Conservation (phyloP, 768 basidiomycete genomes). For the Lyophyllum semitale region DNA sequence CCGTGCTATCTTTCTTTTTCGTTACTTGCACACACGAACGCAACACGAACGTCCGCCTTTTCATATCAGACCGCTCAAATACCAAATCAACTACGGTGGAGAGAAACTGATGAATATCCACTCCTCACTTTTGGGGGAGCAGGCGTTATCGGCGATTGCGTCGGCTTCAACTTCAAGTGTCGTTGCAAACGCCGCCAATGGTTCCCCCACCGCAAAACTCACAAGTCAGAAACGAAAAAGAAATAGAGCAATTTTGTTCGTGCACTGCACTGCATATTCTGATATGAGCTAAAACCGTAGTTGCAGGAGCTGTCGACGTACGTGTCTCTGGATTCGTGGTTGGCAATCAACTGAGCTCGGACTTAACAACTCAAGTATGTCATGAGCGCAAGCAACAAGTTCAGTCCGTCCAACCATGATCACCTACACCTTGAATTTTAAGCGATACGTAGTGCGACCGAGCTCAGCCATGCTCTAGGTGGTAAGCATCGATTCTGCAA, state of each 20-base stretch:
- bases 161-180: constrained; percentile 11
- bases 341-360: background rate
- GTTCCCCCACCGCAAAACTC: background rate
- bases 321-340: background rate
- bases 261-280: background rate
- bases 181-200: constrained; percentile 6
- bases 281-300: background rate
- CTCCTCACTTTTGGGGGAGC: background rate
- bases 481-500: background rate
- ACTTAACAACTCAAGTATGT: constrained; percentile 9
- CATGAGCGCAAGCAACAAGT: constrained; percentile 22
- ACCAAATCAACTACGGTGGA: background rate
- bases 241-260: constrained; percentile 17
- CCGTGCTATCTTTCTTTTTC: background rate
- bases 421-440: background rate
- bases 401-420: background rate
- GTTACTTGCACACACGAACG: background rate
- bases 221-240: constrained; percentile 15
- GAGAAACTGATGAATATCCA: background rate
- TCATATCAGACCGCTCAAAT: background rate
- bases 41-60: background rate
- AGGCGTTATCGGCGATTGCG: constrained; percentile 17
- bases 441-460: constrained; percentile 14
- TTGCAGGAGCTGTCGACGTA: constrained; percentile 18
- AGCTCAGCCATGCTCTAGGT: constrained; percentile 17